phyloP scores from a whole-genome alignment of 2,329 filamentous ascomycete species.

The Sclerotinia borealis region DNA sequence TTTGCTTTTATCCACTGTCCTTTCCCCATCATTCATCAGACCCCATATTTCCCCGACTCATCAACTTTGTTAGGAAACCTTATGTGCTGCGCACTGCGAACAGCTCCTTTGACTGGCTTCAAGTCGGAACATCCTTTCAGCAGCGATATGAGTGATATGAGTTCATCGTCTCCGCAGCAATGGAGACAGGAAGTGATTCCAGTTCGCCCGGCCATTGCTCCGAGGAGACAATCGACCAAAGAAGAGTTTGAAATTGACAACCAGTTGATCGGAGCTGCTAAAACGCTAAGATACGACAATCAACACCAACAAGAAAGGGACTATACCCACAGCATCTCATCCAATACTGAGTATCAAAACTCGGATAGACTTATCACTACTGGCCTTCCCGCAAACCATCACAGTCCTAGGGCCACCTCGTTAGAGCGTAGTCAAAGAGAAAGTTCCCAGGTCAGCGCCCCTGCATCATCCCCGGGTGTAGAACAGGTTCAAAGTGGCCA shows the following conservation, averaged over 20 bases:
- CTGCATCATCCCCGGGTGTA: conserved; percentile 5
- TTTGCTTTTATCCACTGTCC: background rate
- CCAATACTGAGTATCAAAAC: conserved; percentile 16
- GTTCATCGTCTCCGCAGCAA: conserved; percentile 17
- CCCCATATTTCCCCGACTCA: background rate
- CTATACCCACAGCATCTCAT: conserved; percentile 16
- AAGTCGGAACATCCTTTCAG: conserved; percentile 27
- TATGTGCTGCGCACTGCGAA: conserved; percentile 26
- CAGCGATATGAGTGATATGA: conserved; percentile 22
- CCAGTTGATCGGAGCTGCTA: conserved; percentile 23
- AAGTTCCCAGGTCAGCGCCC: conserved; percentile 11
- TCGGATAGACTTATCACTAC: conserved; percentile 18
- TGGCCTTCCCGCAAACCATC: conserved; percentile 13
- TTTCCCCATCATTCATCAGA: background rate
- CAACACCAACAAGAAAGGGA: conserved; percentile 12
- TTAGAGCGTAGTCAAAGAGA: conserved; percentile 22
- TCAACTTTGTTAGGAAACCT: background rate
- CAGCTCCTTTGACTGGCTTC: conserved; percentile 24
- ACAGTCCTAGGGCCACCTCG: conserved; percentile 19
- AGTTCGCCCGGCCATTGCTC: conserved; percentile 18
- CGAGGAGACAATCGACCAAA: conserved; percentile 21
- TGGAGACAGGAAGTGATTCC: conserved; percentile 22
- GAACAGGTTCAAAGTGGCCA: conserved; percentile 47
- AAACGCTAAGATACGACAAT: conserved; percentile 13
- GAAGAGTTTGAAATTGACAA: conserved; percentile 26